Conservation (phyloP, 1,284 basidiomycete genomes). For the Clitocybe nebularis region DNA sequence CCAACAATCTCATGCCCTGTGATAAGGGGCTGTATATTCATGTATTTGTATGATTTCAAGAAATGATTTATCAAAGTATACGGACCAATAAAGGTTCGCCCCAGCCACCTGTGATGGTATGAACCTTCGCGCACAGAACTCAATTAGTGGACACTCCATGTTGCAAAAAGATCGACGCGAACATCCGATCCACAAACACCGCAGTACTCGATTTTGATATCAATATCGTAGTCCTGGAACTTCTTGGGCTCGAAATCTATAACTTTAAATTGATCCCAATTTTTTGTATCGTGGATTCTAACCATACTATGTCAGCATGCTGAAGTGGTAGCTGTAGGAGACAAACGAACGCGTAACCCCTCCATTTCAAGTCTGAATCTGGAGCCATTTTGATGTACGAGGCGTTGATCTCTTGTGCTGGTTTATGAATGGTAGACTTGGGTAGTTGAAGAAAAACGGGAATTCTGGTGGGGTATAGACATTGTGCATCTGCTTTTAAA, state of each 20-base stretch:
- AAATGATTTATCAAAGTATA: neutral
- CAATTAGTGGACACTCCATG: neutral
- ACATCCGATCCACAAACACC: slow-evolving; percentile 49
- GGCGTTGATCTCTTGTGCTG: too few relatives aligned
- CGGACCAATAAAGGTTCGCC: slow-evolving; percentile 32
- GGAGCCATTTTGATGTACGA: too few relatives aligned
- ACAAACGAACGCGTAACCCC: too few relatives aligned
- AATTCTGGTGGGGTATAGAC: too few relatives aligned
- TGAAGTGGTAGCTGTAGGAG: too few relatives aligned
- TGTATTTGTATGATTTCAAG: neutral
- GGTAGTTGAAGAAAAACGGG: too few relatives aligned
- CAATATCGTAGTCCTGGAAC: slow-evolving; percentile 31
- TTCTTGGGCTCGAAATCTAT: slow-evolving; percentile 35
- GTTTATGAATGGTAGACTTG: too few relatives aligned
- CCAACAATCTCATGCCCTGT: slow-evolving; percentile 63
- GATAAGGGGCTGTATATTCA: slow-evolving; percentile 31
- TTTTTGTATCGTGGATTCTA: slow-evolving; percentile 29
- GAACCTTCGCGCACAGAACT: slow-evolving; percentile 25
- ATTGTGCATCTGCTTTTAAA: too few relatives aligned
- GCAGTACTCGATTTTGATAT: slow-evolving; percentile 37
- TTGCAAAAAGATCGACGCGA: slow-evolving; percentile 2
- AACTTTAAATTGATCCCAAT: slow-evolving; percentile 40
- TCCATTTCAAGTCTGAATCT: too few relatives aligned
- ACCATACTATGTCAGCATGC: too few relatives aligned
- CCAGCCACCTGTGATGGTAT: slow-evolving; percentile 49